phyloP scores from a whole-genome alignment of 768 basidiomycete genomes.

The Russula brevipes region DNA sequence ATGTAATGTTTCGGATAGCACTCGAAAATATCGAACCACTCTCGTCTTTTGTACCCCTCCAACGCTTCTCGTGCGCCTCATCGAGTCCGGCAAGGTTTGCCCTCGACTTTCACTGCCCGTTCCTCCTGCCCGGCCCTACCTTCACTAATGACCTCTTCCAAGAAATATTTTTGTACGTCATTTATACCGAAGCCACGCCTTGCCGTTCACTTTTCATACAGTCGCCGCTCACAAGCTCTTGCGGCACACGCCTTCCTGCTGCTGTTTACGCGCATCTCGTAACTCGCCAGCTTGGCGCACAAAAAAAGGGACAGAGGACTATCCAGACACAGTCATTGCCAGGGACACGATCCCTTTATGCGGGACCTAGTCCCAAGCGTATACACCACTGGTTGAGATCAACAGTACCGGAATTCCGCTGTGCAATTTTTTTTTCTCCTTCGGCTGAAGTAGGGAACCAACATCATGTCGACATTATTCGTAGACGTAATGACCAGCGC shows the following conservation, averaged over 20 bases:
- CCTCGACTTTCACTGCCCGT: too few species aligned
- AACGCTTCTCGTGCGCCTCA: too few species aligned
- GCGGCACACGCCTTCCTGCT: conserved; percentile 46
- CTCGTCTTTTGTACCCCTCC: too few species aligned
- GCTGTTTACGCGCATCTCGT: conserved; percentile 48
- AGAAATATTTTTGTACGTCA: conserved; percentile 32
- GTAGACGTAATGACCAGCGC: neutral
- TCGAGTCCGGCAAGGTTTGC: too few species aligned
- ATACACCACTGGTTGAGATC: neutral
- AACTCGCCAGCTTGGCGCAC: conserved; percentile 26
- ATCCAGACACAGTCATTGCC: conserved; percentile 25
- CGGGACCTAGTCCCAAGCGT: too few species aligned
- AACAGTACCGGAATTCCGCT: neutral
- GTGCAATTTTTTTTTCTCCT: neutral
- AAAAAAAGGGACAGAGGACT: conserved; percentile 26
- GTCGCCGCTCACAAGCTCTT: conserved; percentile 49
- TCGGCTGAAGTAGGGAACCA: neutral
- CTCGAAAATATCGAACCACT: too few species aligned
- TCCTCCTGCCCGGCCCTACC: too few species aligned
- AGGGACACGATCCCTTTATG: neutral
- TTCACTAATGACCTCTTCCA: conserved; percentile 25
- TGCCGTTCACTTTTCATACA: neutral
- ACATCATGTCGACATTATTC: neutral
- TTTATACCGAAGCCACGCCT: neutral
- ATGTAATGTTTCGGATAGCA: too few species aligned